Conservation (phyloP, 371 early-diverging fungal species). For the Capillidium heterosporum region DNA sequence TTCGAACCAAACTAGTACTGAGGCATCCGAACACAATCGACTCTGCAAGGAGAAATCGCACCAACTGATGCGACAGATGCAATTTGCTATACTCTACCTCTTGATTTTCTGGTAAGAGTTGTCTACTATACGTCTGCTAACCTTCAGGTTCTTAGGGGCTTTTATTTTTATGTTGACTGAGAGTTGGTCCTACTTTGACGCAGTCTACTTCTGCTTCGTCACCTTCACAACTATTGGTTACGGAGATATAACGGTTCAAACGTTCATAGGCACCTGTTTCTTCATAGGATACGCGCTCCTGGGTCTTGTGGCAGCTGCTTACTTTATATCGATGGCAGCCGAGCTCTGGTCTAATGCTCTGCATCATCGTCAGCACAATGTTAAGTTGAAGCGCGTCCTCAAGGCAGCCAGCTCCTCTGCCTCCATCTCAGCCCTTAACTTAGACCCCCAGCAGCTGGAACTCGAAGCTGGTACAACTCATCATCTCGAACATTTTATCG, state of each 20-base stretch:
- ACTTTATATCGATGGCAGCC: slow-evolving; percentile 2
- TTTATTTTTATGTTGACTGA: slow-evolving; percentile 1
- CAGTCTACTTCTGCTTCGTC: slow-evolving; percentile 7
- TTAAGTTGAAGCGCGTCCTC: no score
- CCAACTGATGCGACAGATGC: background rate
- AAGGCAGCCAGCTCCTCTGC: no score
- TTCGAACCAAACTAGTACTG: background rate
- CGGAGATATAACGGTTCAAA: slow-evolving; percentile 1
- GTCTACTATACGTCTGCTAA: background rate
- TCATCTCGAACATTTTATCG: no score
- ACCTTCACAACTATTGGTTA: slow-evolving; percentile 7
- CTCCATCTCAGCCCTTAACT: no score
- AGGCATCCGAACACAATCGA: background rate
- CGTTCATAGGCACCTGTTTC: background rate
- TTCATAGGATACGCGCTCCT: slow-evolving; percentile 1
- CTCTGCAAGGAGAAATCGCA: background rate
- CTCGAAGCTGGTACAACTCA: no score
- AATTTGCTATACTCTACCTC: background rate
- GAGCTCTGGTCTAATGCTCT: background rate
- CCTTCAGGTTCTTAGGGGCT: slow-evolving; percentile 4
- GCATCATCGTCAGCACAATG: no score
- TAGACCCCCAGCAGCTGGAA: no score
- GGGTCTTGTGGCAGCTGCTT: slow-evolving; percentile 1
- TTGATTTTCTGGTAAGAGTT: slow-evolving; percentile 4
- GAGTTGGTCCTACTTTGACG: slow-evolving; percentile 5